Evolutionary conservation across 805 yeast genomes (phyloP), one percentile per base, ranked within the genome.

Genomic region (Metschnikowia cerradonensis): DNA sequence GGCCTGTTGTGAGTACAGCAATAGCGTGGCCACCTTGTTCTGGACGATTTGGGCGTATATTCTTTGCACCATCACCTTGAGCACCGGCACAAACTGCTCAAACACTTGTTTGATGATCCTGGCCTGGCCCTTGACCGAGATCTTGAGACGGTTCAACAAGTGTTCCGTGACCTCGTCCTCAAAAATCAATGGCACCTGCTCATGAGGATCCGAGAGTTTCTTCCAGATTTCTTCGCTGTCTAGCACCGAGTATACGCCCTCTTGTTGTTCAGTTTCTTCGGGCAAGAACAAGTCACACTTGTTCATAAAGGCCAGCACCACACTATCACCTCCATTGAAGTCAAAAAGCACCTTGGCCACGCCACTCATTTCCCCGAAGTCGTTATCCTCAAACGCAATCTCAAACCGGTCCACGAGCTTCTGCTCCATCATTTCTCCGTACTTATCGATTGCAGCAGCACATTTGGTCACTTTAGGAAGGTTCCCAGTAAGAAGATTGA

Each of bases 321-420:
- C 92, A 52, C 86, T 83, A 10, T 80, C 76, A 11, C 97, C 97
- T 17, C 90, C 92, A 62, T 92, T 91, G 71, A 84, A 92, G 53
- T 83, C 88, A 48, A 83, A 79, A 45, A 91, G 73, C 15, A 90
- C 80, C 46, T 81, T 81, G 0, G 97, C 89, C 23, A 84, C 79
- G 50, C 84, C 90, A 60, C 80, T 83, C 86, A 94, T 83, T 48
- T 80, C 80, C n/a, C 74, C 72, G 58, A 82, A 79, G 58, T 89
- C 85, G 53, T 82, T 83, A 23, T 79, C 80, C 51, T 82, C 80
- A 58, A 87, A 88, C n/a, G 90, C 89, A 22, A 78, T 73, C 59
- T 84, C 86, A 59, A 92, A 92, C 50, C 80, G 79, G 38, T 79
- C 80, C 47, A 92, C 70, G 49, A 91, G 70, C 31, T 80, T 78